phyloP scores from a whole-genome alignment of 352 stramenopile genomes.

The Blastocystis sp. region DNA sequence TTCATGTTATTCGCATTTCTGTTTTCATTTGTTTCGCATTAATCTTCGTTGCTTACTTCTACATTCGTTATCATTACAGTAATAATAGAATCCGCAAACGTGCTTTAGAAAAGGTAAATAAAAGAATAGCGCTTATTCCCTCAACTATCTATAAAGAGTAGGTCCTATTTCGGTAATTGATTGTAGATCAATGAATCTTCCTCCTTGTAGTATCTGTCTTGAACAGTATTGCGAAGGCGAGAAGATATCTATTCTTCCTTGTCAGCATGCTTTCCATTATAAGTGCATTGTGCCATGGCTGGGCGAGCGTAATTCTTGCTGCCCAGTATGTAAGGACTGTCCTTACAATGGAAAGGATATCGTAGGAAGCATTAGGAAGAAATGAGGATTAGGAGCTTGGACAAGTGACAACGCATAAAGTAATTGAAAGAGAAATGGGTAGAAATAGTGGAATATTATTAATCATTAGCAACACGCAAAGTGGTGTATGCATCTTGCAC shows the following conservation, averaged over 20 bases:
- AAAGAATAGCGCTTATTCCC: not conserved
- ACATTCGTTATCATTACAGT: not conserved
- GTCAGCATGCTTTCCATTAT: conserved; percentile 25
- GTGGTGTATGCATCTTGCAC: conserved; percentile 22
- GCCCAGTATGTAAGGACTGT: conserved; percentile 13
- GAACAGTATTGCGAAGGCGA: conserved; percentile 7
- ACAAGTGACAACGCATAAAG: not conserved
- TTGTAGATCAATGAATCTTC: not conserved
- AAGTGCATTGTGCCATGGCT: conserved; percentile 32
- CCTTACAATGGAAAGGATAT: conserved; percentile 13
- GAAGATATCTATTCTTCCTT: conserved; percentile 18
- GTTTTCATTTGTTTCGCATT: not conserved
- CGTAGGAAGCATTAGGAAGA: not conserved
- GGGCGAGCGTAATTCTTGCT: not conserved
- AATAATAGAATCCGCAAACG: conserved; percentile 40
- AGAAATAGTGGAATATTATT: not conserved
- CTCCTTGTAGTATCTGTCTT: conserved; percentile 21
- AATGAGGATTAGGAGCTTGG: conserved; percentile 38
- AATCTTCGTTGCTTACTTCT: not conserved
- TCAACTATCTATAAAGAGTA: not conserved
- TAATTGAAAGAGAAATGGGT: conserved; percentile 47
- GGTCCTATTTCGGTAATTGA: too few relatives aligned
- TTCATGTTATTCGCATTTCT: not conserved
- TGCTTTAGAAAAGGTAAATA: conserved; percentile 4
- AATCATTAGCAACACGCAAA: not conserved